Evolutionary conservation across 2,329 filamentous ascomycete species (phyloP).

Genomic region (Diaporthe caulivora): DNA sequence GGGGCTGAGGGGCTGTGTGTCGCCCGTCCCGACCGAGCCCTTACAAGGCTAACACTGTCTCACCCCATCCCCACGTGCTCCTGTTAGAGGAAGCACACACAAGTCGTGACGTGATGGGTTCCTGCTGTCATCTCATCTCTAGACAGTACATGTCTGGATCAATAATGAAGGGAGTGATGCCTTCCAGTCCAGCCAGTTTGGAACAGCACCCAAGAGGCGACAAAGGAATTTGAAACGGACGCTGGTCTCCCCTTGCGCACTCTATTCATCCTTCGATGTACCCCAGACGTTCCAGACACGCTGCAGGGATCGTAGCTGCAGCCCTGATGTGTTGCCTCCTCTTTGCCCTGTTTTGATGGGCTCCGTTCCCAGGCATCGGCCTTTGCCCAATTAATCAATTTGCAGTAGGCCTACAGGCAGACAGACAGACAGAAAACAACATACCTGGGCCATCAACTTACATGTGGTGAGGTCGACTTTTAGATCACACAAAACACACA

Average conservation of each 20-base stretch:
- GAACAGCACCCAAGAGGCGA: no score
- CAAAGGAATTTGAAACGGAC: neutral
- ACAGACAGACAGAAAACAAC: neutral
- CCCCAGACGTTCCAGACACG: no score
- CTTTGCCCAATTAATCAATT: no score
- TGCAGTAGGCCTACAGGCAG: no score
- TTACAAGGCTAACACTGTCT: neutral
- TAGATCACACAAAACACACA: neutral
- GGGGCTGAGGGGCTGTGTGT: neutral
- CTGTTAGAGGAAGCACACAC: neutral
- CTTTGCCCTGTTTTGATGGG: neutral
- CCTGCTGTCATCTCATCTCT: neutral
- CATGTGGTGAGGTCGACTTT: neutral
- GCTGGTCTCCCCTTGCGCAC: neutral
- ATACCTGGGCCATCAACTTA: neutral
- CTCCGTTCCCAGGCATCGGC: no score
- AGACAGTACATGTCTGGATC: neutral
- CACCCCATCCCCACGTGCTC: neutral
- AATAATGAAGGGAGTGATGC: neutral
- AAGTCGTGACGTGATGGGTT: neutral
- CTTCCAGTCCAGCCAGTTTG: neutral
- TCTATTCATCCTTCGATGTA: no score
- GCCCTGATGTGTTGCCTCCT: neutral
- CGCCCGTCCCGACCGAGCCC: conserved; percentile 13
- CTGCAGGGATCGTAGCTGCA: conserved; percentile 9